These are phyloP conservation scores for Fusarium nisikadoi DNA, from an alignment of 2,329 filamentous ascomycete species.

Conservation along the genomic window DNA sequence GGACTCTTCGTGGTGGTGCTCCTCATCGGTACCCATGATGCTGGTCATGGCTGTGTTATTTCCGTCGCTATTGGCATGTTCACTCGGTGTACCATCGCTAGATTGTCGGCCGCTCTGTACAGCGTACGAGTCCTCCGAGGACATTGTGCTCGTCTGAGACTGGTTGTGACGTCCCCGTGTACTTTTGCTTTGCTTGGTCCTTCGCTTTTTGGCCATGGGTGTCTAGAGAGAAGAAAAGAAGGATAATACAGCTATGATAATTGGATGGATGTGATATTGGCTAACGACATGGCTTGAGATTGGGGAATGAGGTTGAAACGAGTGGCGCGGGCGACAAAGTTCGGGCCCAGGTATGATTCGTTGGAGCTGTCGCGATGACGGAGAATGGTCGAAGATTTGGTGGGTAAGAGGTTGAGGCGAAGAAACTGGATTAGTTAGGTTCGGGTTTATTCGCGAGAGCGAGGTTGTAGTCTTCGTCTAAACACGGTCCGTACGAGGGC, in stretches of 20 bases:
- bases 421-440: background rate
- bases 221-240: slow-evolving; percentile 5
- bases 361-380: slow-evolving; percentile 10
- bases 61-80: slow-evolving; percentile 48
- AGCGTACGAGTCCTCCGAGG: slow-evolving; percentile 47
- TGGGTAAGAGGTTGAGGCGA: background rate
- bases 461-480: background rate
- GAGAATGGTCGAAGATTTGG: background rate
- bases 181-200: slow-evolving; percentile 44
- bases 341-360: background rate
- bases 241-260: slow-evolving; percentile 12
- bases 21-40: slow-evolving; percentile 50
- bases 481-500: background rate
- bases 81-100: slow-evolving; percentile 49
- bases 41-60: slow-evolving; percentile 53
- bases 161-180: slow-evolving; percentile 37
- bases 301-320: slow-evolving; percentile 22
- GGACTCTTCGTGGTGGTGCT: slow-evolving; percentile 42
- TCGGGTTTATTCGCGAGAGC: background rate
- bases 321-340: slow-evolving; percentile 30
- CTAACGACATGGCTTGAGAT: slow-evolving; percentile 38
- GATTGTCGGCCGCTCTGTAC: slow-evolving; percentile 47
- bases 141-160: slow-evolving; percentile 46
- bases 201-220: slow-evolving; percentile 52
- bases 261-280: slow-evolving; percentile 25